These are phyloP conservation scores for Rhodotorula diobovata DNA, from an alignment of 768 basidiomycete species.

Conservation along the genomic window DNA sequence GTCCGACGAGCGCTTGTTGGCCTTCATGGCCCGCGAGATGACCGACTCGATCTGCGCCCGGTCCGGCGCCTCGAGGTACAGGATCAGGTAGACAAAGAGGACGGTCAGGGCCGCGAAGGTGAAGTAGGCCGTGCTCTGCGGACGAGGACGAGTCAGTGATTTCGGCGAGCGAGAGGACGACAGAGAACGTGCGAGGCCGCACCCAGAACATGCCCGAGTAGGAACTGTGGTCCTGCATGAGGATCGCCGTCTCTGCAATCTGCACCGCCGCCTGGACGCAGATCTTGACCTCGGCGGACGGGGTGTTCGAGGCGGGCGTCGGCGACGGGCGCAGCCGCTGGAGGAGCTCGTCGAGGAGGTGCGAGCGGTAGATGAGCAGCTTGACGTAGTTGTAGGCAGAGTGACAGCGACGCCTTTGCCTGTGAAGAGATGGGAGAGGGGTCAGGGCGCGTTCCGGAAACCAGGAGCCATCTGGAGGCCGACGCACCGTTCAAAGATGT, in stretches of 20 bases:
- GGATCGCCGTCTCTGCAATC: not conserved
- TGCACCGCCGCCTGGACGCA: not conserved
- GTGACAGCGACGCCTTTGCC: not conserved
- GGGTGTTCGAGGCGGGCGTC: not conserved
- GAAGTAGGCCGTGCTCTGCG: conserved; percentile 1
- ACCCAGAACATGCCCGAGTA: conserved; percentile 1
- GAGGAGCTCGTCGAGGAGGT: conserved; percentile 3
- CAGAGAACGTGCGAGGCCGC: no score
- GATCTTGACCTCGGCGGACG: not conserved
- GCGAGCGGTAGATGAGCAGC: not conserved
- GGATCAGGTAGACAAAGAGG: conserved; percentile 3
- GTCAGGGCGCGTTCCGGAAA: not conserved
- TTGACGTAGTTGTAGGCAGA: not conserved
- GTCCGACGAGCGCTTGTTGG: not conserved
- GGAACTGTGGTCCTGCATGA: not conserved
- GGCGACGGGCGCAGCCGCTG: not conserved
- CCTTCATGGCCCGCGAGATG: not conserved
- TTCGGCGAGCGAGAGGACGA: no score
- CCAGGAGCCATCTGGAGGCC: no score
- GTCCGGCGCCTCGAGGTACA: not conserved
- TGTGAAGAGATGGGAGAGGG: not conserved
- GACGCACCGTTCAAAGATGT: conserved; percentile 1
- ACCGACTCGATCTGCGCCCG: not conserved
- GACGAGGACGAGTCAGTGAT: not conserved
- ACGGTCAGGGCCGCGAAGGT: not conserved